phyloP scores from a whole-genome alignment of 1,284 basidiomycete species.

The Sutorius eximius region DNA sequence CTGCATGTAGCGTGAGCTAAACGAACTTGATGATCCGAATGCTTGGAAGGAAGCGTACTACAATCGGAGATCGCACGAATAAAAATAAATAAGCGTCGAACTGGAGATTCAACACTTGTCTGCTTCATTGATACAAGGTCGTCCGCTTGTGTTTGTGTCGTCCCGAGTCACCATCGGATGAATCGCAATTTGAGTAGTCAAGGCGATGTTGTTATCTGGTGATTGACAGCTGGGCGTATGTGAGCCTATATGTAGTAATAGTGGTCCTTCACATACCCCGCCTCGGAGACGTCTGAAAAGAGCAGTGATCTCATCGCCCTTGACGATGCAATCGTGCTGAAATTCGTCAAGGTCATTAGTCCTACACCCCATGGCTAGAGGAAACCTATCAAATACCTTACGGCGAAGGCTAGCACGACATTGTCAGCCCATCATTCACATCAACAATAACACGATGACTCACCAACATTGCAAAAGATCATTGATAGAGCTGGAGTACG shows the following conservation, averaged over 20 bases:
- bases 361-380: not conserved
- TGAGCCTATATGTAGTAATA: not conserved
- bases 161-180: not conserved
- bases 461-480: constrained; percentile 3
- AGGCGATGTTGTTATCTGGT: not conserved
- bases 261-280: constrained; percentile 4
- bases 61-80: not conserved
- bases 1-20: not conserved
- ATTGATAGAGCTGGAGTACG: not conserved
- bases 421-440: constrained; percentile 4
- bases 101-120: not conserved
- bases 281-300: not conserved
- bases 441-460: not conserved
- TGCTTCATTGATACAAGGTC: not conserved
- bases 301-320: constrained; percentile 17
- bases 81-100: not conserved
- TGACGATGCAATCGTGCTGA: constrained; percentile 13
- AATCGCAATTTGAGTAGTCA: constrained; percentile 20
- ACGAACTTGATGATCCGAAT: not conserved
- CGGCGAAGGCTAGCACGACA: constrained; percentile 2
- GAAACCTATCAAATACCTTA: constrained; percentile 11
- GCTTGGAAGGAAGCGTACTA: not conserved
- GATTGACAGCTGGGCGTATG: not conserved
- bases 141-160: not conserved
- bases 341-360: not conserved